Base-by-base conservation (phyloP, 2,329 filamentous ascomycete genomes). In the Colletotrichum viniferum region DNA sequence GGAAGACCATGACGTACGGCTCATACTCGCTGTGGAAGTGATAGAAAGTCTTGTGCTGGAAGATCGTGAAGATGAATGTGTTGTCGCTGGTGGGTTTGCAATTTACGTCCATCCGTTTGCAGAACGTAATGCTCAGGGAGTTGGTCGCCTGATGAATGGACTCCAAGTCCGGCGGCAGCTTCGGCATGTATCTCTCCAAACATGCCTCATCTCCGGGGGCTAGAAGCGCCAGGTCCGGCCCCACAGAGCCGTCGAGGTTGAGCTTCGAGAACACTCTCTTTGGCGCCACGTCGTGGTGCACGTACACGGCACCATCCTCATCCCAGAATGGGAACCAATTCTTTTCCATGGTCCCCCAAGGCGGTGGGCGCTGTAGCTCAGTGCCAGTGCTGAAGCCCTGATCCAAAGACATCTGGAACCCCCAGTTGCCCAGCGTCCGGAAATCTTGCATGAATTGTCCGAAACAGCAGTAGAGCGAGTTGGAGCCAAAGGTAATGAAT, bases 261-360 rank as follows among this genome's bases (percentile, higher is more conserved):
- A 91, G 79, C 52, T 83, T 81, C 1, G 90, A 86, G 77, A 91
- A 92, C 1, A 83, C 83, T 0, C 91, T 87, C 21, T 82, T 82
- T 0, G 90, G 90, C 1, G 79, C 77, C 3, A 91, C 79, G 76
- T 92, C 89, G 79, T 91, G 87, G 79, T 92, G 90, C 2, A 85
- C 84, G 79, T 90, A 90, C 65, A 86, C 81, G 24, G 84, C 79
- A 7, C 85, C 86, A 0, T 83, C 73, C 0, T 76, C 73, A 76
- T 91, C 90, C 90, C 90, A 92, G 82, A 92, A 92, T 4, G 90
- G 75, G 77, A 92, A 92, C 85, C 87, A 93, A 78, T 93, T 92
- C 86, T 92, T 92, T 82, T 93, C 90, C 30, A 92, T 78, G 1
- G 78, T 43, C 4, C 80, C 79, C 78, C 83, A 88, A 0, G 88